Evolutionary conservation across 768 basidiomycete species (phyloP).

Genomic region (Tricholoma bakamatsutake): DNA sequence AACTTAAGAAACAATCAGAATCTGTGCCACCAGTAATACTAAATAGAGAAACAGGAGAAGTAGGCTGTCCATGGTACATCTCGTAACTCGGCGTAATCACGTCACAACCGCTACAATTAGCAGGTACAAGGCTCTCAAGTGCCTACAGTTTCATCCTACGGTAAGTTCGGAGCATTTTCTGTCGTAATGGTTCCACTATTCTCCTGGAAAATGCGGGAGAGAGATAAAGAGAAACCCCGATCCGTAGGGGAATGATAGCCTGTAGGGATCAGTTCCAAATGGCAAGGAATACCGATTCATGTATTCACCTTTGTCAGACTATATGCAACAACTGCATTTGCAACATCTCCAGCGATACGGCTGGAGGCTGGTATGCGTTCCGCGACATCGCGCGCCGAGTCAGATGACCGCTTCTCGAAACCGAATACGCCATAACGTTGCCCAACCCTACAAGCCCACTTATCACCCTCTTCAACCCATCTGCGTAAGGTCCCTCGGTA

Average conservation of each 20-base stretch:
- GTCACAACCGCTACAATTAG: no score
- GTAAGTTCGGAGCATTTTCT: conserved; percentile 25
- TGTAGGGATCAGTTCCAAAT: conserved; percentile 21
- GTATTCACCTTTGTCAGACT: conserved; percentile 63
- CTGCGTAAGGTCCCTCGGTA: conserved; percentile 34
- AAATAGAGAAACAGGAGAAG: no score
- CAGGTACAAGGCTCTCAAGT: no score
- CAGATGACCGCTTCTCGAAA: conserved; percentile 47
- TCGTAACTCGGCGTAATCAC: no score
- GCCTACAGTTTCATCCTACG: conserved; percentile 13
- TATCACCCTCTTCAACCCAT: conserved; percentile 79
- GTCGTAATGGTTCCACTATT: conserved; percentile 58
- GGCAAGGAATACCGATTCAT: conserved; percentile 5
- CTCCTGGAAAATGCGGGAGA: conserved; percentile 67
- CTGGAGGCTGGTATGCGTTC: conserved; percentile 25
- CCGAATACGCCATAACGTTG: conserved; percentile 78
- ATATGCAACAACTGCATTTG: conserved; percentile 81
- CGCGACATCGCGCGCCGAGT: conserved; percentile 19
- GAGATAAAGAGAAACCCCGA: conserved; percentile 67
- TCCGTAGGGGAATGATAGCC: conserved; percentile 70
- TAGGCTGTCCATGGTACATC: no score
- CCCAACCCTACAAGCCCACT: conserved; percentile 66
- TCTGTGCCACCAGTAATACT: no score
- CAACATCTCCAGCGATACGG: conserved; percentile 65
- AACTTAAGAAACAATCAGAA: no score